A percentile compares a stretch with the other conserved stretches of the same genome.
phyloP scores from a whole-genome alignment of 192 early-diverging fungal genomes.

The Backusella circina region DNA sequence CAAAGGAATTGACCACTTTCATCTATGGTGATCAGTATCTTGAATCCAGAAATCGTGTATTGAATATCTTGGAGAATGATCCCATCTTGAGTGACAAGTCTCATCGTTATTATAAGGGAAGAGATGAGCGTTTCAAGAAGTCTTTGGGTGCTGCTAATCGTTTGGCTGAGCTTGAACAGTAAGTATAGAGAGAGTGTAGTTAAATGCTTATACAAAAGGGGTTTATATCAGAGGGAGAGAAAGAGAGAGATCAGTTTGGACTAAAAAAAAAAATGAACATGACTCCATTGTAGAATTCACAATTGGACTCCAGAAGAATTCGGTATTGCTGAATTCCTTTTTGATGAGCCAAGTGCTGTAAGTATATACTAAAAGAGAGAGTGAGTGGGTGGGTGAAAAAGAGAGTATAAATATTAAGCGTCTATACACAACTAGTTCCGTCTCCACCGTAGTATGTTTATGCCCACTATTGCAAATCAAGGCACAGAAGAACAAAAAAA shows the following conservation, averaged over 20 bases:
- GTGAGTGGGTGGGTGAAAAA: not conserved
- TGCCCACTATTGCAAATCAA: conserved; percentile 73
- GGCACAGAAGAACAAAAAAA: conserved; percentile 73
- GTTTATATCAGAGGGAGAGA: not conserved
- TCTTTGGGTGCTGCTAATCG: conserved; percentile 57
- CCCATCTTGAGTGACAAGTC: conserved; percentile 60
- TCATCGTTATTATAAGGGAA: conserved; percentile 63
- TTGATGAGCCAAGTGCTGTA: conserved; percentile 61
- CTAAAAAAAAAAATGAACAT: not conserved
- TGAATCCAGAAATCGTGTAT: conserved; percentile 44
- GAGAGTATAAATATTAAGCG: too few species aligned
- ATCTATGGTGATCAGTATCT: conserved; percentile 62
- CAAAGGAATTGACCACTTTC: conserved; percentile 57
- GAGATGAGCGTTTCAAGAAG: conserved; percentile 61
- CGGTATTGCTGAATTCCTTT: conserved; percentile 44
- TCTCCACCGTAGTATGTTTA: conserved; percentile 81
- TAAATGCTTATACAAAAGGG: not conserved
- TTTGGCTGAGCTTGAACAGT: conserved; percentile 56
- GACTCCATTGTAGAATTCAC: conserved; percentile 32
- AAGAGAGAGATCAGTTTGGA: too few species aligned
- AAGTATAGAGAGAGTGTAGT: conserved; percentile 1
- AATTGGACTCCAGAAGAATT: conserved; percentile 54
- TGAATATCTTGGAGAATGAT: conserved; percentile 58
- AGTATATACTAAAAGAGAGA: not conserved
- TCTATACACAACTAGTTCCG: conserved; percentile 40